Base-by-base conservation (phyloP, 2,329 filamentous ascomycete genomes). In the Xylariaceae sp. region DNA sequence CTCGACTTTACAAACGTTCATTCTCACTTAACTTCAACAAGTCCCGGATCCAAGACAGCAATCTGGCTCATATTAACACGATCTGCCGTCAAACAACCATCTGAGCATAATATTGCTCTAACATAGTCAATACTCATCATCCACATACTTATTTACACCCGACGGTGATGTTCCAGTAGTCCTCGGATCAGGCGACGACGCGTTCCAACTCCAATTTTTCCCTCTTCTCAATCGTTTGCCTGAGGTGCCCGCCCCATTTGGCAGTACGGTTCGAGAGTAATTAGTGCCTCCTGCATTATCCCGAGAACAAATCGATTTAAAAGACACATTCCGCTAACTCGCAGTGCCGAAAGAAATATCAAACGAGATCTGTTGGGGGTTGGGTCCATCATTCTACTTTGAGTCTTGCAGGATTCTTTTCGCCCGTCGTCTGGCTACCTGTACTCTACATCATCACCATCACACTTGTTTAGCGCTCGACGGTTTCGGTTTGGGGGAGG, bases 361-460 rank as follows among this genome's bases (percentile, higher is more conserved):
- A 52, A 62, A 55, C 52, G 51, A 60, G 53, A 50, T 58, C 60
- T 49, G 46, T 56, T 57, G 12, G 49, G 60, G 58, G 48, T 60
- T 58, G 40, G 44, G 59, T 57, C 62, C 50, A 42, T 60, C 50
- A 42, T 42, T 57, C 46, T 10, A 49, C 26, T 40, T 37, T 56
- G 29, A 49, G 26, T 58, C 54, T 59, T 58, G 53, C 44, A 55
- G 56, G 23, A 44, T 55, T 58, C 47, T 61, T 48, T 52, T 57
- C 56, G 44, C 54, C 58, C 57, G 54, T 61, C 57, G n/a, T 43
- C 48, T 62, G 46, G 53, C 52, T 70, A 65, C 69, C 59, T 65
- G 58, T 64, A 64, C 52, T 52, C 56, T 56, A 60, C 61, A 56
- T 52, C 46, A 52, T 52, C 60, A 62, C 56, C 53, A 56, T 56